Evolutionary conservation across 1,284 basidiomycete species (phyloP).

Genomic region (Vanrija pseudolonga): DNA sequence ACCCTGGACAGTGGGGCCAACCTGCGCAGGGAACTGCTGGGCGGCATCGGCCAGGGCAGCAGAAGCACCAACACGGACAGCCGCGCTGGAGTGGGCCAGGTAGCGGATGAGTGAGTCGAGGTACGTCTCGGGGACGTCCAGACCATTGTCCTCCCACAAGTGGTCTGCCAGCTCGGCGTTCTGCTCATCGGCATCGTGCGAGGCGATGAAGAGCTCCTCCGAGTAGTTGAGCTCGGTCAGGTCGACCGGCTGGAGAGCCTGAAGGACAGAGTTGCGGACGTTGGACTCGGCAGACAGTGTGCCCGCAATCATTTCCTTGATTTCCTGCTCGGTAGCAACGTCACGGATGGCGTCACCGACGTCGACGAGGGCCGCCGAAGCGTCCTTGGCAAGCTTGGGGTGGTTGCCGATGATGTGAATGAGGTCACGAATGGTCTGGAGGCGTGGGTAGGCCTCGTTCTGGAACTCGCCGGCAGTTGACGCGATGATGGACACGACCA

Average conservation of each 20-base stretch:
- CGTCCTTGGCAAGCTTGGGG: constrained; percentile 79
- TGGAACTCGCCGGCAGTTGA: constrained; percentile 76
- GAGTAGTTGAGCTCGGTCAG: constrained; percentile 93
- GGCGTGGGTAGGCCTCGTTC: constrained; percentile 67
- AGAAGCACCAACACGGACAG: constrained; percentile 74
- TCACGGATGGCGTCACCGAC: constrained; percentile 76
- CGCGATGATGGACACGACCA: constrained; percentile 78
- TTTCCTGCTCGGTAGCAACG: constrained; percentile 63
- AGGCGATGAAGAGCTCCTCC: constrained; percentile 80
- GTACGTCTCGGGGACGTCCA: constrained; percentile 79
- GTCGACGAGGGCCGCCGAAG: constrained; percentile 75
- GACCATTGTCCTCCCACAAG: constrained; percentile 93
- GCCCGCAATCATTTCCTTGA: constrained; percentile 64
- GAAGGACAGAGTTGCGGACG: constrained; percentile 84
- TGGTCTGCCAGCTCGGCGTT: constrained; percentile 77
- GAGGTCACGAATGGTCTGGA: constrained; percentile 66
- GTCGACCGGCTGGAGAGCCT: constrained; percentile 88
- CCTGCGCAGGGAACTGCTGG: constrained; percentile 67
- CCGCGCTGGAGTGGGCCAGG: constrained; percentile 74
- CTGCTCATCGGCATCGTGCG: constrained; percentile 88
- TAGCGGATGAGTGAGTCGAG: constrained; percentile 62
- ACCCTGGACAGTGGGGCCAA: constrained; percentile 53
- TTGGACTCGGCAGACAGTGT: constrained; percentile 84
- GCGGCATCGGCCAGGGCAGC: constrained; percentile 73
- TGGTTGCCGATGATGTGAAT: constrained; percentile 72